These are phyloP conservation scores for Monosporozyma solicola DNA, from an alignment of 805 yeast species.

Conservation along the genomic window DNA sequence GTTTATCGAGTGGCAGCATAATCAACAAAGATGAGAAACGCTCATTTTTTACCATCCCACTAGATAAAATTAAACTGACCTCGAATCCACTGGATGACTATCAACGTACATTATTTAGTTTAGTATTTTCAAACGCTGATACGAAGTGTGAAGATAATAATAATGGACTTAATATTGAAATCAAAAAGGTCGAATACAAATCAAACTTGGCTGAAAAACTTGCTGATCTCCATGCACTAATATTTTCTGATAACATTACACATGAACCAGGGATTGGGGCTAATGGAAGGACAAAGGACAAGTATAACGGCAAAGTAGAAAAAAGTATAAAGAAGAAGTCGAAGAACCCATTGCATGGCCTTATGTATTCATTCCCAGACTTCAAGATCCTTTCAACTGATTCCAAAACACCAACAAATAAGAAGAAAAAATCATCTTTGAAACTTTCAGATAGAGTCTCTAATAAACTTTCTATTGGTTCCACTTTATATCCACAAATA, in stretches of 20 bases:
- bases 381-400: background rate
- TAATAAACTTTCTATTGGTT: background rate
- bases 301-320: background rate
- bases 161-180: background rate
- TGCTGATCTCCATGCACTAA: background rate
- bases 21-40: background rate
- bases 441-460: background rate
- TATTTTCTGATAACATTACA: background rate
- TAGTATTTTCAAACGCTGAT: background rate
- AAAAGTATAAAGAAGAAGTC: background rate
- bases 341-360: background rate
- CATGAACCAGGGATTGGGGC: background rate
- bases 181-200: background rate
- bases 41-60: background rate
- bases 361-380: background rate
- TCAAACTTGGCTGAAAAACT: background rate
- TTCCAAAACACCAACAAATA: background rate
- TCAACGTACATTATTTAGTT: conserved; percentile 1
- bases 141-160: background rate
- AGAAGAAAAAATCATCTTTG: background rate
- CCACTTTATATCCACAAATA: background rate
- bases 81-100: conserved; percentile 3
- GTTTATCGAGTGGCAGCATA: background rate
- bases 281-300: background rate
- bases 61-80: conserved; percentile 2